phyloP scores from a whole-genome alignment of 2,329 filamentous ascomycete species.

The Aspergillus costaricaensis region DNA sequence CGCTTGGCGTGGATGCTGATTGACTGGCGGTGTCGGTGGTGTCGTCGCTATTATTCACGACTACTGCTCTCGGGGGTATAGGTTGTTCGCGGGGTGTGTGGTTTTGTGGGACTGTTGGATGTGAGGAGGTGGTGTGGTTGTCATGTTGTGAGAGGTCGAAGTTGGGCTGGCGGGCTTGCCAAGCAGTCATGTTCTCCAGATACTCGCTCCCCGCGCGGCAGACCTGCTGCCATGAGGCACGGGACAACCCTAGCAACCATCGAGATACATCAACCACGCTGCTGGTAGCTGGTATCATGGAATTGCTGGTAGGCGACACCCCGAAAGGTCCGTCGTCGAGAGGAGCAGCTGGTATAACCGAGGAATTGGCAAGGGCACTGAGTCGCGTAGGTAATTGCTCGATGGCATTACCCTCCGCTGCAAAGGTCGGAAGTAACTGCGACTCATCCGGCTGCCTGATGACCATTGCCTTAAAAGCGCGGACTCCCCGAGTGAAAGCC shows the following conservation, averaged over 20 bases:
- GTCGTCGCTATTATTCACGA: background rate
- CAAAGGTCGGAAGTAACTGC: conserved; percentile 25
- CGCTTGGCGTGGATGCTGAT: background rate
- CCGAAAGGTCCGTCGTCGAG: conserved; percentile 3
- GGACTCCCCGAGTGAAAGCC: conserved; percentile 30
- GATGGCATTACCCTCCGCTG: conserved; percentile 20
- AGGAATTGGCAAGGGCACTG: conserved; percentile 15
- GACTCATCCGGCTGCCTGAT: conserved; percentile 30
- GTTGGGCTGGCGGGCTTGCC: background rate
- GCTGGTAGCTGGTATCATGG: conserved; percentile 7
- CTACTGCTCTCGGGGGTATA: background rate
- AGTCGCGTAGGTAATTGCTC: conserved; percentile 10
- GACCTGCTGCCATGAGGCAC: conserved; percentile 37
- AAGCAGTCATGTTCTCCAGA: conserved; percentile 13
- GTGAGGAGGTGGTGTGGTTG: background rate
- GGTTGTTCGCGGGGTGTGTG: background rate
- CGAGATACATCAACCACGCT: background rate
- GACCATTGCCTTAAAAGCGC: conserved; percentile 35
- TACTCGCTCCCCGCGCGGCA: conserved; percentile 24
- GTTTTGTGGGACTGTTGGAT: background rate
- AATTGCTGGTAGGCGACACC: conserved; percentile 5
- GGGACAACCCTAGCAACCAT: conserved; percentile 16
- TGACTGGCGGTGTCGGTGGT: background rate
- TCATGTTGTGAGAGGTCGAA: background rate
- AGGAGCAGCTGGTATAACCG: conserved; percentile 13